These are phyloP conservation scores for Lichtheimia ornata DNA, from an alignment of 371 early-diverging fungal genomes.

Conservation along the genomic window DNA sequence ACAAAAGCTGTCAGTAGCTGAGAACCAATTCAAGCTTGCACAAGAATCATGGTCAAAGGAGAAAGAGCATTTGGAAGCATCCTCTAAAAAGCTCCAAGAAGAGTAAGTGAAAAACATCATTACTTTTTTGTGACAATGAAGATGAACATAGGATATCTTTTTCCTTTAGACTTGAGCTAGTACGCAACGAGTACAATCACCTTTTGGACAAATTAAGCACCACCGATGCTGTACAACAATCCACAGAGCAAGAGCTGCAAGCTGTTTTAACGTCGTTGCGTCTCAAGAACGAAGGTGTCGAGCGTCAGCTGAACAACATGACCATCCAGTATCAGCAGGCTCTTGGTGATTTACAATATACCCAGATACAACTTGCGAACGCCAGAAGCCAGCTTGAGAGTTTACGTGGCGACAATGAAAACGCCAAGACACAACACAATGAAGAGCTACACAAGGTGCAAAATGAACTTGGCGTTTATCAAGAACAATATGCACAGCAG, in stretches of 20 bases:
- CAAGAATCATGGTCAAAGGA: constrained; percentile 3
- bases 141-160: background rate
- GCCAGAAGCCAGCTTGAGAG: background rate
- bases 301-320: background rate
- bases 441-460: background rate
- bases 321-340: background rate
- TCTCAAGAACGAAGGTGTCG: background rate
- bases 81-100: background rate
- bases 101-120: background rate
- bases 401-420: too few species aligned
- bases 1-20: background rate
- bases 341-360: background rate
- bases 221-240: background rate
- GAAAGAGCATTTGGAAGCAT: background rate
- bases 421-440: background rate
- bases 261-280: background rate
- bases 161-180: background rate
- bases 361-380: background rate
- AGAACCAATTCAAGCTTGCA: background rate
- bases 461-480: background rate
- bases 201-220: background rate
- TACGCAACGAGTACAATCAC: background rate
- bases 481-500: background rate
- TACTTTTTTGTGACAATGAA: background rate
- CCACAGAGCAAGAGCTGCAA: too few species aligned